Percentiles rank a stretch among this genome's conserved stretches.
Evolutionary conservation across 192 early-diverging fungal species (phyloP).

Genomic region (Gamsiella multidivaricata): DNA sequence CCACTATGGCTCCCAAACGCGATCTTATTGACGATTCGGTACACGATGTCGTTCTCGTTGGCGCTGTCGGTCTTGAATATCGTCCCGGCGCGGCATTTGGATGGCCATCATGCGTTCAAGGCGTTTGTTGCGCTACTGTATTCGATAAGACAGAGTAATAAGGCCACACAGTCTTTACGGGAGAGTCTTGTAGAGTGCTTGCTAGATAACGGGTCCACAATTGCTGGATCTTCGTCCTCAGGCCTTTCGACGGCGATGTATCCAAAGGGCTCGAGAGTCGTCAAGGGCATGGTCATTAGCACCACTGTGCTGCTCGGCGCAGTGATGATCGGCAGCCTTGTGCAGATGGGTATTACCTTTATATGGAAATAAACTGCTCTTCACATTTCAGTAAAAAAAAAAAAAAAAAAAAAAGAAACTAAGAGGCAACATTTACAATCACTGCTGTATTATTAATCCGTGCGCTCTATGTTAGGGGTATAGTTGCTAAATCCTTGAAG

Average conservation of each 20-base stretch:
- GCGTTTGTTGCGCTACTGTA: conserved; percentile 52
- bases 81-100: conserved; percentile 74
- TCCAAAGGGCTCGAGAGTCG: conserved; percentile 22
- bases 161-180: conserved; percentile 23
- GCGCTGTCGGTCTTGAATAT: conserved; percentile 79
- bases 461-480: no score
- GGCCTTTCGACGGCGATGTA: conserved; percentile 20
- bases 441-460: no score
- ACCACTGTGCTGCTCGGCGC: conserved; percentile 39
- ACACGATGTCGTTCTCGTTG: conserved; percentile 74
- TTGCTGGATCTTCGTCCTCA: conserved; percentile 9
- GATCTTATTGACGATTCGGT: conserved; percentile 56
- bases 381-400: no score
- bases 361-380: conserved; percentile 15
- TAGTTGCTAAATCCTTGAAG: no score
- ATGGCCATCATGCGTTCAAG: conserved; percentile 75
- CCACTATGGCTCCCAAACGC: conserved; percentile 66
- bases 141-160: conserved; percentile 31
- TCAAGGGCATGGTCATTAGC: conserved; percentile 37
- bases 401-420: no score
- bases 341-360: conserved; percentile 25
- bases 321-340: conserved; percentile 40
- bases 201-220: no score
- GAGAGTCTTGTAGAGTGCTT: conserved; percentile 28
- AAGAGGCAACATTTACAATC: no score